Conservation (phyloP, 225 moss, liverwort and hornwort species). For the Marchantia polymorpha region DNA sequence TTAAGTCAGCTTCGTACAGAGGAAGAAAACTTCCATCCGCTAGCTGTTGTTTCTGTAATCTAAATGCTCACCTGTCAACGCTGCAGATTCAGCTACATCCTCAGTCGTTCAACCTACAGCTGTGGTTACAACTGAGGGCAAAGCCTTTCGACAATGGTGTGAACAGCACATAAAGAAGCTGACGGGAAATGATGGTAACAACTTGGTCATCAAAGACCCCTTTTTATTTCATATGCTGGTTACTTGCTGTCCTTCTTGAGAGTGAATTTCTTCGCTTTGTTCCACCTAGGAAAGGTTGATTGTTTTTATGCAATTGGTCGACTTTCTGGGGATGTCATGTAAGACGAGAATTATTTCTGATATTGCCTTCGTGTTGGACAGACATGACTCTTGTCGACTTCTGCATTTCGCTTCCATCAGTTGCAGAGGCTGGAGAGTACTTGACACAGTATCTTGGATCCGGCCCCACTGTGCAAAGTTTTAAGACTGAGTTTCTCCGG, state of each 20-base stretch:
- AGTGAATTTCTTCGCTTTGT: not conserved
- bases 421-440: conserved; percentile 73
- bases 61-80: too few species aligned
- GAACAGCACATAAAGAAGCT: conserved; percentile 76
- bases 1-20: too few species aligned
- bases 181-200: conserved; percentile 56
- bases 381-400: conserved; percentile 82
- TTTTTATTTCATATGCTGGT: too few species aligned
- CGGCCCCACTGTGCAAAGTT: conserved; percentile 49
- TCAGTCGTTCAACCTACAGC: conserved; percentile 41
- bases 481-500: conserved; percentile 79
- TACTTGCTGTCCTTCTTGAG: too few species aligned
- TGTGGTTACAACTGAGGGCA: conserved; percentile 55
- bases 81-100: conserved; percentile 22
- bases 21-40: too few species aligned
- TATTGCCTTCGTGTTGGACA: conserved; percentile 21
- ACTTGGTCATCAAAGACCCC: too few species aligned
- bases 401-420: conserved; percentile 79
- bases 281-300: not conserved
- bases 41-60: not conserved
- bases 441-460: conserved; percentile 62
- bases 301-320: not conserved
- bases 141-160: conserved; percentile 86
- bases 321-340: not conserved
- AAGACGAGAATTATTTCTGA: not conserved